phyloP scores from a whole-genome alignment of 176 grass and related monocot genomes.

The Saccharum officinarum region DNA sequence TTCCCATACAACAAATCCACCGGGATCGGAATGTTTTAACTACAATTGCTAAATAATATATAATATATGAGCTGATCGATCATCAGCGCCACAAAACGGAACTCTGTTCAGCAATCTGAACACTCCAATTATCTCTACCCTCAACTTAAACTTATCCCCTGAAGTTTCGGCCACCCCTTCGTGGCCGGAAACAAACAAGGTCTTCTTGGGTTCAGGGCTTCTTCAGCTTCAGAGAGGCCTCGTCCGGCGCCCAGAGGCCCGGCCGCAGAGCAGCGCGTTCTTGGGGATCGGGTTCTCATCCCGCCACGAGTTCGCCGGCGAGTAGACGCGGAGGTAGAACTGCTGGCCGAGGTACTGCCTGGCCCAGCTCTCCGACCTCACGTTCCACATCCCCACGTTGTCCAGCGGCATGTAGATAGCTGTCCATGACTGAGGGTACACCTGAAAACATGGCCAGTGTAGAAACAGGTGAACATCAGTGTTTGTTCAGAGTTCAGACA shows the following conservation, averaged over 20 bases:
- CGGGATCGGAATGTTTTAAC: background rate
- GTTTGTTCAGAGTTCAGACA: background rate
- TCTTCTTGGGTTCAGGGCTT: background rate
- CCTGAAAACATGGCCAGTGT: conserved; percentile 43
- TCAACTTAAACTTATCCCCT: background rate
- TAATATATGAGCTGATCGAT: background rate
- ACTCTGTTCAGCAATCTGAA: conserved; percentile 32
- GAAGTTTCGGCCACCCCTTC: conserved; percentile 60
- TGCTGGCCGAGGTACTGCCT: conserved; percentile 90
- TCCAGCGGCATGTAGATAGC: conserved; percentile 95
- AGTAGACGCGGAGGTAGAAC: conserved; percentile 94
- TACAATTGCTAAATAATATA: conserved; percentile 35
- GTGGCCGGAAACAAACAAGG: conserved; percentile 47
- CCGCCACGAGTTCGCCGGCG: conserved; percentile 83
- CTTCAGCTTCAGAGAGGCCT: conserved; percentile 70
- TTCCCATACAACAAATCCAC: conserved; percentile 17
- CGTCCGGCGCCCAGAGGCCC: conserved; percentile 72
- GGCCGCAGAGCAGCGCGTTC: conserved; percentile 87
- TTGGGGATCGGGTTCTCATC: conserved; percentile 94
- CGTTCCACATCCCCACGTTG: conserved; percentile 98
- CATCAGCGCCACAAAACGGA: background rate
- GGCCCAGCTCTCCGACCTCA: conserved; percentile 91
- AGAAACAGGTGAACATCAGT: background rate
- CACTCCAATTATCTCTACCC: background rate
- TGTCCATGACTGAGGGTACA: conserved; percentile 85